A percentile compares a stretch with the other conserved stretches of the same genome.
Evolutionary conservation across 768 basidiomycete species (phyloP).

Genomic region (Russula griseocarnosa): DNA sequence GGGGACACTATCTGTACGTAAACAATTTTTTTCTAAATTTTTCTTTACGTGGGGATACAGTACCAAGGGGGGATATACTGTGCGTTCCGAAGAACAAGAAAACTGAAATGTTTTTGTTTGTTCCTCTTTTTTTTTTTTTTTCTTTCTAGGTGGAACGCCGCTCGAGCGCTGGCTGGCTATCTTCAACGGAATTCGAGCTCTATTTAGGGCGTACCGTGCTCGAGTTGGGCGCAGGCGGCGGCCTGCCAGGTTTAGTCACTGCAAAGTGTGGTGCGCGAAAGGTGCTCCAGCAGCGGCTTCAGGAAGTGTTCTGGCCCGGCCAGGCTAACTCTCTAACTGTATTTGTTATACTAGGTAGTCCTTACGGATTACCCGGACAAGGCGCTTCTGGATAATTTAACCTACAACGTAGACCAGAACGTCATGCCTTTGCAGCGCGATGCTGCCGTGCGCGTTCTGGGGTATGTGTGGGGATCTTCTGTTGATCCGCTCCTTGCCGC

Average conservation of each 20-base stretch:
- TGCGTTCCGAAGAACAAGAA: too few relatives aligned
- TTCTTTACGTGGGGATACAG: too few relatives aligned
- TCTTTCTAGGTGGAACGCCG: constrained; percentile 69
- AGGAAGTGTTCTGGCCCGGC: too few relatives aligned
- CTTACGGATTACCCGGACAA: constrained; percentile 92
- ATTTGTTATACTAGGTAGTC: constrained; percentile 45
- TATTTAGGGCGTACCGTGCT: constrained; percentile 53
- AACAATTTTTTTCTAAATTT: too few relatives aligned
- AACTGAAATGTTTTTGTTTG: not conserved
- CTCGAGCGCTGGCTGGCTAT: constrained; percentile 65
- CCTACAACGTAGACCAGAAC: constrained; percentile 63
- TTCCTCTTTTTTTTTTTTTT: not conserved
- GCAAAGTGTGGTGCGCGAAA: constrained; percentile 64
- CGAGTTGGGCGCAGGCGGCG: constrained; percentile 93
- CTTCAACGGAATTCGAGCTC: constrained; percentile 52
- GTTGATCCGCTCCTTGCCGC: constrained; percentile 44
- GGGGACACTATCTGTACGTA: constrained; percentile 76
- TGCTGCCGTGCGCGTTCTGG: constrained; percentile 37
- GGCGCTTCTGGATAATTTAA: constrained; percentile 69
- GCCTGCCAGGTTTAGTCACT: constrained; percentile 75
- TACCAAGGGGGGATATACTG: too few relatives aligned
- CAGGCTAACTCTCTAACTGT: too few relatives aligned
- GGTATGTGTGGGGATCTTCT: constrained; percentile 78
- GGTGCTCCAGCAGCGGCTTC: too few relatives aligned
- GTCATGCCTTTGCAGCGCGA: constrained; percentile 32